These are phyloP conservation scores for Dioszegia aurantiaca DNA, from an alignment of 768 basidiomycete genomes.

Conservation along the genomic window DNA sequence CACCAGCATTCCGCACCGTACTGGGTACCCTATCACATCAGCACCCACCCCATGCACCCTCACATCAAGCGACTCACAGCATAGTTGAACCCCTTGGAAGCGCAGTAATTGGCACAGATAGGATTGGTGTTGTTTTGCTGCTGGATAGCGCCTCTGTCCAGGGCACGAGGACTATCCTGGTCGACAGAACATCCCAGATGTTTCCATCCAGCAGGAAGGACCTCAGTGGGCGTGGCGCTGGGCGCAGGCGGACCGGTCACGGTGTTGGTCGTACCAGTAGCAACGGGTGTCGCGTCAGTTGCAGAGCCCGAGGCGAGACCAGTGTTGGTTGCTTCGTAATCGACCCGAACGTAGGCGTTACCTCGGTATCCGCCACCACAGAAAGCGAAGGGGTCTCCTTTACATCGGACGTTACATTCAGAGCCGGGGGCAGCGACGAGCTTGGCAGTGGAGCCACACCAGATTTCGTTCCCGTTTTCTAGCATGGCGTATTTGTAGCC, in stretches of 20 bases:
- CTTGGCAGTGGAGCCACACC: constrained; percentile 18
- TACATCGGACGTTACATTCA: constrained; percentile 27
- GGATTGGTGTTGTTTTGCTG: constrained; percentile 8
- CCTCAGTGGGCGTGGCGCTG: constrained; percentile 15
- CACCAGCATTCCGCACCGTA: constrained; percentile 32
- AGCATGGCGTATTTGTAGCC: constrained; percentile 26
- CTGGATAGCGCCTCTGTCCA: constrained; percentile 21
- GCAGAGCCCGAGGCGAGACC: not conserved
- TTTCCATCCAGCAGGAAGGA: constrained; percentile 23
- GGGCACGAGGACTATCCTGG: constrained; percentile 29
- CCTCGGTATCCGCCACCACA: constrained; percentile 22
- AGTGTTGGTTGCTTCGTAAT: constrained; percentile 11
- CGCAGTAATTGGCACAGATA: constrained; percentile 8
- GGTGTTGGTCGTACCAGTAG: constrained; percentile 5
- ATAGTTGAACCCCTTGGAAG: not conserved
- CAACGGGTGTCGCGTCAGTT: not conserved
- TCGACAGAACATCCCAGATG: constrained; percentile 28
- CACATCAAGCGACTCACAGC: not conserved
- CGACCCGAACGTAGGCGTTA: constrained; percentile 19
- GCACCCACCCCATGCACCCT: not conserved
- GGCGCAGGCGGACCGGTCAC: constrained; percentile 10
- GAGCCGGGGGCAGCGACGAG: constrained; percentile 6
- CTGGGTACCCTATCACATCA: constrained; percentile 5
- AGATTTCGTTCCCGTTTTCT: constrained; percentile 29
- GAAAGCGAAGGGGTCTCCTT: constrained; percentile 16